Base-by-base conservation (phyloP, 371 early-diverging fungal species). In the Rhizomucor miehei region DNA sequence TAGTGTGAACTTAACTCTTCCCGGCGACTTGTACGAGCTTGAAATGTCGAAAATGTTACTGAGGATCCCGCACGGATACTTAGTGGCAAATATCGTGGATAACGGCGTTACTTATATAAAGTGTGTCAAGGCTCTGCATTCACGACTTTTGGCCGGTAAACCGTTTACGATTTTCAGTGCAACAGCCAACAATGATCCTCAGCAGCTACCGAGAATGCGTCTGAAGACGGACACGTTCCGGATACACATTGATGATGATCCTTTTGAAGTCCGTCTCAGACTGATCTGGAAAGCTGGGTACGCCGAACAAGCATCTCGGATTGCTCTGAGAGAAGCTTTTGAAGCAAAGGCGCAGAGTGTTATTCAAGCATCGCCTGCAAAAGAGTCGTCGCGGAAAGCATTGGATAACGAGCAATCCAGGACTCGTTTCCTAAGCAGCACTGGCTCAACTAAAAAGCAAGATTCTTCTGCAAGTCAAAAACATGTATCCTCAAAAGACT, bases 291-390 rank as follows among this genome's bases (percentile, higher is more conserved):
- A 62, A 34, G 64, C 71, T 2, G 82, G 84, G 6, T 29, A 79
- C 19, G 66, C 62, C 16, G 85, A 87, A 52, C 85, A 84, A 45
- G 43, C 55, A 24, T 68, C 57, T 2, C 62, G 88, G 17, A 24
- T 73, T 1, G 79, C 77, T 9, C 50, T 81, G 9, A 68, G 82
- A 46, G 75, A 75, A 24, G 86, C 84, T 1, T 88, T 86, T 57
- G 71, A 76, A 52, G 73, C 69, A 40, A 79, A 78, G 47, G 85
- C 81, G 6, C 73, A 67, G 17, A 56, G 73, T 5, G 53, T 80
- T 44, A 60, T 56, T 37, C 52, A 67, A 17, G 23, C 57, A 14
- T 16, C 51, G 10, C n/a, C 39, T 12, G 37, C 16, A 11, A 38
- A 54, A 11, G 50, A 59, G 29, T 14, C 50, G 6, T 13, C 49